Percentiles rank a stretch among this genome's conserved stretches.
phyloP scores from a whole-genome alignment of 495 filamentous ascomycete species.

The Penicillium silybi region DNA sequence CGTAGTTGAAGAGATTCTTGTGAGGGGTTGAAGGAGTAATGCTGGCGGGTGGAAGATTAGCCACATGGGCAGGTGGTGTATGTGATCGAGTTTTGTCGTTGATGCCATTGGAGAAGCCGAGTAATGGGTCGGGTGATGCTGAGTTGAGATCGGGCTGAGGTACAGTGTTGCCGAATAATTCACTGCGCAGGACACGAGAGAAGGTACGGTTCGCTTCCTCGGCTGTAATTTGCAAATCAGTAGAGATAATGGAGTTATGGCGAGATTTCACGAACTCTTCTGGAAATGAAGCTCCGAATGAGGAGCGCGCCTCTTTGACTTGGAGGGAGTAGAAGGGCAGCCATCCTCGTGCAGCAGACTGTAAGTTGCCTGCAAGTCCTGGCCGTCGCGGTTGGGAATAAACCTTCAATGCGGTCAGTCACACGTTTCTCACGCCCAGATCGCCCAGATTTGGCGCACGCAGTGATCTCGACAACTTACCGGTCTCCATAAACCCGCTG shows the following conservation, averaged over 20 bases:
- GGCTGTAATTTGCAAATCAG: slow-evolving; percentile 55
- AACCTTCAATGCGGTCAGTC: slow-evolving; percentile 55
- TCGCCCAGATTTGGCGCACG: slow-evolving; percentile 2
- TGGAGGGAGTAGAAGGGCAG: slow-evolving; percentile 86
- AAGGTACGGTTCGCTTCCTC: slow-evolving; percentile 94
- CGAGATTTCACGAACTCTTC: slow-evolving; percentile 59
- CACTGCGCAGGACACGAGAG: slow-evolving; percentile 79
- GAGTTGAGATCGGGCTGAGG: slow-evolving; percentile 72
- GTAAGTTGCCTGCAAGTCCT: slow-evolving; percentile 89
- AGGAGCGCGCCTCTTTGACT: slow-evolving; percentile 75
- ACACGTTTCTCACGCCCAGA: neutral
- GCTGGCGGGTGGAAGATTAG: slow-evolving; percentile 59
- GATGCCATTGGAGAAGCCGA: slow-evolving; percentile 54
- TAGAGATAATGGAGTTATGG: neutral
- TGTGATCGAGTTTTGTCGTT: slow-evolving; percentile 71
- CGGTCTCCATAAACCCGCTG: slow-evolving; percentile 83
- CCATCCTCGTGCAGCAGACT: slow-evolving; percentile 86
- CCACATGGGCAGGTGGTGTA: slow-evolving; percentile 70
- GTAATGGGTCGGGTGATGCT: slow-evolving; percentile 58
- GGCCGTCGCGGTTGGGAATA: slow-evolving; percentile 90
- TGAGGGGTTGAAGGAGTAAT: slow-evolving; percentile 91
- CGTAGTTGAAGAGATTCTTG: slow-evolving; percentile 94
- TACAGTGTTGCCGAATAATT: slow-evolving; percentile 85
- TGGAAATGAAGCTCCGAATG: slow-evolving; percentile 93
- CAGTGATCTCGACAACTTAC: slow-evolving; percentile 37